Conservation (phyloP, 2,329 filamentous ascomycete genomes). For the Chaetomium strumarium region DNA sequence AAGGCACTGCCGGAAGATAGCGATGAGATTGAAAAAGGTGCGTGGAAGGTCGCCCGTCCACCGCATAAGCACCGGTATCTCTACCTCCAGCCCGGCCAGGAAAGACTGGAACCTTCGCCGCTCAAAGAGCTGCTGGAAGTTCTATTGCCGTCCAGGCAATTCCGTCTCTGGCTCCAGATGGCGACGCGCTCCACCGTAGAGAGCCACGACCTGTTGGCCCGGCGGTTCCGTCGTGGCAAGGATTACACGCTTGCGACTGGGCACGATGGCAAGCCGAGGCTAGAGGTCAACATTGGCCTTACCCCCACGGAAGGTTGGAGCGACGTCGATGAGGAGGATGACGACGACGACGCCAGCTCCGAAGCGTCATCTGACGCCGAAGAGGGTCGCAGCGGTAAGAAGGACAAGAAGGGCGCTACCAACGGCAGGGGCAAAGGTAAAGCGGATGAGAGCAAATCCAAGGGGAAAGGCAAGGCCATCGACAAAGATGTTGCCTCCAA, state of each 20-base stretch:
- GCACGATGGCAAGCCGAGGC: constrained; percentile 67
- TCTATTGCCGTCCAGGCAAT: constrained; percentile 76
- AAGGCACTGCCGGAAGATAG: constrained; percentile 41
- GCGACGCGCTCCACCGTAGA: constrained; percentile 71
- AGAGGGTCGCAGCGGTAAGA: constrained; percentile 8
- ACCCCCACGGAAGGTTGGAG: constrained; percentile 86
- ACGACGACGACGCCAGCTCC: constrained; percentile 36
- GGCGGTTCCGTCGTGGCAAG: constrained; percentile 76
- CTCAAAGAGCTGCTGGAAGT: constrained; percentile 74
- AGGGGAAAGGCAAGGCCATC: constrained; percentile 30
- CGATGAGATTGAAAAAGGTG: constrained; percentile 51
- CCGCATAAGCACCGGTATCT: constrained; percentile 94
- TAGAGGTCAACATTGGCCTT: constrained; percentile 83
- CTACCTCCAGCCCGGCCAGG: constrained; percentile 59
- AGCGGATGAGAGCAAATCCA: constrained; percentile 29
- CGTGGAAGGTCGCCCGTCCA: constrained; percentile 74
- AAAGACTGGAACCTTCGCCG: constrained; percentile 44
- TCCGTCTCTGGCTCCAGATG: constrained; percentile 82
- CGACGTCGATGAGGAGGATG: constrained; percentile 52
- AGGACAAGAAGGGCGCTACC: constrained; percentile 4
- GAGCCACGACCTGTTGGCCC: constrained; percentile 70
- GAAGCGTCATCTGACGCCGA: constrained; percentile 22
- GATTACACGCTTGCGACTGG: constrained; percentile 93
- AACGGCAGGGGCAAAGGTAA: constrained; percentile 25
- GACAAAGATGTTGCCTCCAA: constrained; percentile 26